Base-by-base conservation (phyloP, 176 grass and related monocot genomes). In the Carex scoparia region DNA sequence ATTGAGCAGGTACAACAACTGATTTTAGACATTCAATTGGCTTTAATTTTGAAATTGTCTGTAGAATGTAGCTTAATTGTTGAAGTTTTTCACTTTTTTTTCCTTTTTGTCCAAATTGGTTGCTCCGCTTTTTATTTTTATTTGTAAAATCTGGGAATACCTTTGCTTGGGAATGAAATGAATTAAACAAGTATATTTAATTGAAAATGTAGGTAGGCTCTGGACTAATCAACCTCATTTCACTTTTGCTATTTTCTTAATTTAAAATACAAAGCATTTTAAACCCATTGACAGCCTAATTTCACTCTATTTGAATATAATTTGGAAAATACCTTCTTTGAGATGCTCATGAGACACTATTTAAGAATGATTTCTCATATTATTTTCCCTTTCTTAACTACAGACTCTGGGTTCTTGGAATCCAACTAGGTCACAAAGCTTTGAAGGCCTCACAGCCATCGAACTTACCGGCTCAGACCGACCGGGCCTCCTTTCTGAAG, bases 381-480 rank as follows among this genome's bases (percentile, higher is more conserved):
- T 35, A 15, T 67, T 27, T 53, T 27, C 46, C 4, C 27, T 15
- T 65, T 44, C 4, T 51, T 49, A 76, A 87, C 70, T 86, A 69
- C 88, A 98, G 96, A 92, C 96, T 15, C 87, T 98, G 31, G 93
- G 88, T 5, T 91, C 88, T 2, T 93, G 91, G 89, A 91, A 72
- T 2, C 92, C 88, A 0, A 83, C 86, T 30, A 48, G 37, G 28
- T 81, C 93, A 16, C 73, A 81, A 40, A 84, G 82, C 14, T 80
- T 88, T 0, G 86, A 91, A 3, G 91, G 88, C 0, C 57, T 95
- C 7, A 88, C 90, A 12, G 86, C 83, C 15, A 86, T 97, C 35
- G 96, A 99, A 89, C 93, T 99, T 2, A 99, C 88, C 1, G 96
- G 93, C 6, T 81, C 87, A 0, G 96, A 94, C 87, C 86, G 96